phyloP scores from a whole-genome alignment of 345 rosid genomes.

The Populus ilicifolia region DNA sequence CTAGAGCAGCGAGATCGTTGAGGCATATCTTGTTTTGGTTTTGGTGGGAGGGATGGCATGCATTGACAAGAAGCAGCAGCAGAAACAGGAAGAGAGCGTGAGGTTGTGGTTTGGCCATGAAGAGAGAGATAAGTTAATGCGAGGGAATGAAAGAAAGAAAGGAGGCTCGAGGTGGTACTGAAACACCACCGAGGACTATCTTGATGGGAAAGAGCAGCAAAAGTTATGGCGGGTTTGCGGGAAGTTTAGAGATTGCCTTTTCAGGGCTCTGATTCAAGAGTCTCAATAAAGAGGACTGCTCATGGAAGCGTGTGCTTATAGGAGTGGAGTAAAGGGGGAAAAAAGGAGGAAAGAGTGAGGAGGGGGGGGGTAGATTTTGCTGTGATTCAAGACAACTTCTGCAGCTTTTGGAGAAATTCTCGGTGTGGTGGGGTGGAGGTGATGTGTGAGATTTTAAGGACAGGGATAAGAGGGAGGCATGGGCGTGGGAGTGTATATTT shows the following conservation, averaged over 20 bases:
- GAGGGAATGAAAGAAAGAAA: neutral
- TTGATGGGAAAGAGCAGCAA: neutral
- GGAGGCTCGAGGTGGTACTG: neutral
- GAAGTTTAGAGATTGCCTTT: neutral
- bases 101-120: slow-evolving; percentile 1
- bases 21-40: neutral
- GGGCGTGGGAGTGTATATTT: neutral
- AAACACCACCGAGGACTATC: neutral
- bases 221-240: neutral
- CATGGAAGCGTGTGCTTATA: neutral
- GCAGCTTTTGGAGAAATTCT: too few relatives aligned
- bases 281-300: neutral
- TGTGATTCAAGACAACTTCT: too few relatives aligned
- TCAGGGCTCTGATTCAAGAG: neutral
- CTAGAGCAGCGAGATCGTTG: slow-evolving; percentile 43
- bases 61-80: slow-evolving; percentile 1
- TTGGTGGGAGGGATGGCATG: slow-evolving; percentile 5
- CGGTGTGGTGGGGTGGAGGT: neutral
- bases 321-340: too few relatives aligned
- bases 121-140: neutral
- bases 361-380: too few relatives aligned
- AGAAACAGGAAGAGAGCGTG: neutral
- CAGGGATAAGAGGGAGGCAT: too few relatives aligned
- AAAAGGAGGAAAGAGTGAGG: too few relatives aligned
- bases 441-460: neutral